A percentile compares a stretch with the other conserved stretches of the same genome.
Conservation (phyloP, 306 rosid genomes). For the Trifolium dubium region DNA sequence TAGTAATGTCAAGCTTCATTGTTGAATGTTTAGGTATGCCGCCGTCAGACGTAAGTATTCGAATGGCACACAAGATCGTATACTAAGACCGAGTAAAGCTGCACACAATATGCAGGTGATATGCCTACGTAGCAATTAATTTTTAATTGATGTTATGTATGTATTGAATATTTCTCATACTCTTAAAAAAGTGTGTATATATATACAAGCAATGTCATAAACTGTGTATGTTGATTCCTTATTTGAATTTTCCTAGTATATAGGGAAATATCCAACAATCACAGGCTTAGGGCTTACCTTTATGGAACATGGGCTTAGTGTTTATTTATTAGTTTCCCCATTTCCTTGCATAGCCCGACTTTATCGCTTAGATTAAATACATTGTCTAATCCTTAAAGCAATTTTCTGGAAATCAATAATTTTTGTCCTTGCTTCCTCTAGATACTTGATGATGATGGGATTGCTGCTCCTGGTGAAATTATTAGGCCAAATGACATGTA, state of each 20-base stretch:
- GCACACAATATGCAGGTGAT: constrained; percentile 69
- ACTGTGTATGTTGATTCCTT: background rate
- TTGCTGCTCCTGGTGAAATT: constrained; percentile 95
- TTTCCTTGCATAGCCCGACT: background rate
- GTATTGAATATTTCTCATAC: background rate
- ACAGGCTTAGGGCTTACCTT: background rate
- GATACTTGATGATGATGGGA: constrained; percentile 90
- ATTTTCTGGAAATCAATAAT: background rate
- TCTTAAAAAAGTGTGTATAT: background rate
- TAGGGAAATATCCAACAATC: background rate
- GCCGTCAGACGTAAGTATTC: constrained; percentile 63
- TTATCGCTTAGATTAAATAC: background rate
- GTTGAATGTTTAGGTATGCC: constrained; percentile 53
- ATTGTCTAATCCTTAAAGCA: background rate
- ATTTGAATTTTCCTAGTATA: background rate
- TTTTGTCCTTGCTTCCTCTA: constrained; percentile 41
- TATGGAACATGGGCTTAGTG: background rate
- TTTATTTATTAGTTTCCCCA: background rate
- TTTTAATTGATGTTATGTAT: constrained; percentile 4
- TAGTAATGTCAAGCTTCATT: constrained; percentile 30
- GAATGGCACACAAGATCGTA: constrained; percentile 71
- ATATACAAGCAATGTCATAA: background rate
- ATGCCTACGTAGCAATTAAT: constrained; percentile 1
- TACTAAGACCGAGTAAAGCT: constrained; percentile 66
- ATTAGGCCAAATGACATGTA: constrained; percentile 66